phyloP scores from a whole-genome alignment of 768 basidiomycete genomes.

The Pisolithus orientalis region DNA sequence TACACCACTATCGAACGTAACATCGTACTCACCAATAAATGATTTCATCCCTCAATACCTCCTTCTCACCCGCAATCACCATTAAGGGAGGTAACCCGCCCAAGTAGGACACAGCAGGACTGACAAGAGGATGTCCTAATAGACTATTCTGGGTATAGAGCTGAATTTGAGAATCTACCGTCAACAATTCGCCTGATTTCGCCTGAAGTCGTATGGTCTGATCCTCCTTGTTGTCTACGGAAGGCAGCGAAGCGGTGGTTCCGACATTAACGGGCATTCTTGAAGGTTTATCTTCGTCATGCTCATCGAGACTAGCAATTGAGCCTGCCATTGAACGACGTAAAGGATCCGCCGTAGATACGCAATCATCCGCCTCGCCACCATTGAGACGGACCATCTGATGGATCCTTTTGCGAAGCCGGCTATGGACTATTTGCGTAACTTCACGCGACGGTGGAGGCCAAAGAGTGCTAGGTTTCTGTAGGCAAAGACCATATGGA shows the following conservation, averaged over 20 bases:
- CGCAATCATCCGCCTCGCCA: conserved; percentile 2
- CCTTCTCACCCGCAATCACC: conserved; percentile 82
- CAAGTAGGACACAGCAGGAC: conserved; percentile 73
- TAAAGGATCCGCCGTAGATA: neutral
- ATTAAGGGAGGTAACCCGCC: conserved; percentile 88
- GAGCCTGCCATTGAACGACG: neutral
- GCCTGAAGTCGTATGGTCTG: conserved; percentile 43
- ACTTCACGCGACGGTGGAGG: conserved; percentile 68
- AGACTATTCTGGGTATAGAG: conserved; percentile 79
- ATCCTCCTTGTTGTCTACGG: conserved; percentile 27
- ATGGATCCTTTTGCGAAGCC: conserved; percentile 55
- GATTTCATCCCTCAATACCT: conserved; percentile 88
- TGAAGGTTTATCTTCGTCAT: conserved; percentile 11
- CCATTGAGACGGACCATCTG: conserved; percentile 41
- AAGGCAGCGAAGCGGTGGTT: conserved; percentile 39
- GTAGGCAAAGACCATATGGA: conserved; percentile 64
- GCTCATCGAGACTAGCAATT: conserved; percentile 6
- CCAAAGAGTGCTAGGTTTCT: conserved; percentile 76
- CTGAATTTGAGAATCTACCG: conserved; percentile 70
- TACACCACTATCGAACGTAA: neutral
- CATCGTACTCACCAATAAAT: conserved; percentile 62
- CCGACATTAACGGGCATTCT: conserved; percentile 42
- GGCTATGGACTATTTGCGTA: conserved; percentile 48
- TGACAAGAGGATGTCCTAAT: conserved; percentile 75
- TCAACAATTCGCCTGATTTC: conserved; percentile 45